phyloP scores from a whole-genome alignment of 495 filamentous ascomycete species.

The Lasiosphaeria ovina region DNA sequence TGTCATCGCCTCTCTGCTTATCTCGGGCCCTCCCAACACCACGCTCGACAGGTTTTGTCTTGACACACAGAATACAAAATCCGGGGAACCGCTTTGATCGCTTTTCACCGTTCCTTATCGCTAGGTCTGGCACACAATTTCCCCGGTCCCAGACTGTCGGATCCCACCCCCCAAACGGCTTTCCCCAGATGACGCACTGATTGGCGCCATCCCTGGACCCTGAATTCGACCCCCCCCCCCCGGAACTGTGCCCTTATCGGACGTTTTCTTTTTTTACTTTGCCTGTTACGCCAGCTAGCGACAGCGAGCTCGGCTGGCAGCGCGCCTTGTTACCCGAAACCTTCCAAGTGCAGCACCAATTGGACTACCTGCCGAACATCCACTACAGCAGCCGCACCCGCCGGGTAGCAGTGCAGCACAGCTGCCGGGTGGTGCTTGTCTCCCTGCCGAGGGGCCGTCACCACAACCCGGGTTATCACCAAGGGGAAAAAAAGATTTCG shows the following conservation, averaged over 20 bases:
- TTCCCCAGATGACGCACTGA: constrained; percentile 52
- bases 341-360: not conserved
- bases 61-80: constrained; percentile 37
- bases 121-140: constrained; percentile 22
- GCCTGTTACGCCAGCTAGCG: constrained; percentile 10
- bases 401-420: no score
- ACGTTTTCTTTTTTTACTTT: constrained; percentile 18
- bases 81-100: constrained; percentile 33
- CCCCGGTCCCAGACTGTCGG: constrained; percentile 44
- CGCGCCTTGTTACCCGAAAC: not conserved
- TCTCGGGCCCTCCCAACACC: constrained; percentile 37
- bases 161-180: constrained; percentile 34
- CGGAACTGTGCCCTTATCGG: constrained; percentile 24
- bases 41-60: constrained; percentile 36
- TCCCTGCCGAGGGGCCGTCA: no score
- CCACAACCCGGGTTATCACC: not conserved
- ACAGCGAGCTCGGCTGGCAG: constrained; percentile 1
- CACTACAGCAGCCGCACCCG: no score
- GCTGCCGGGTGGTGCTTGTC: no score
- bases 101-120: constrained; percentile 34
- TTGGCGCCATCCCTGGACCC: constrained; percentile 39
- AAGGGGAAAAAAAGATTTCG: not conserved
- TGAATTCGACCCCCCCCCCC: constrained; percentile 26
- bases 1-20: constrained; percentile 45
- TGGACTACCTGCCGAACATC: not conserved